Evolutionary conservation across 2,329 filamentous ascomycete species (phyloP), one percentile per base, ranked within the genome.

Genomic region (Botrytis pseudocinerea): DNA sequence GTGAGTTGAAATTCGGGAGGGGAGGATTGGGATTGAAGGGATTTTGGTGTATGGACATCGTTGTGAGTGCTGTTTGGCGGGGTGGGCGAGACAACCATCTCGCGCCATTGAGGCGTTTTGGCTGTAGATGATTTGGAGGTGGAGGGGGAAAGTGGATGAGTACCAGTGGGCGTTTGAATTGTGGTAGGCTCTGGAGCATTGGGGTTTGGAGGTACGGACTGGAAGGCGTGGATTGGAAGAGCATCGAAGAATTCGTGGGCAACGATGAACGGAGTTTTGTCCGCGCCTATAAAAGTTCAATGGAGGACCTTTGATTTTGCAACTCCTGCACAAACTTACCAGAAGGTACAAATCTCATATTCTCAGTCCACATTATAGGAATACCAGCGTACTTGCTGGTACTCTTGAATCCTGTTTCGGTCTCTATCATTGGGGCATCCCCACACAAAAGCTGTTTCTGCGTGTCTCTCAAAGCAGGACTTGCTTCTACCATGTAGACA

Each of bases 191-290:
- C 35, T 63, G 75, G 71, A 73, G 86, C 80, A 54, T 86, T 80
- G 44, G 84, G 81, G 18, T 70, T 64, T 76, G 84, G 84, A 62
- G 87, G 82, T 69, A 95, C 87, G 22, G 93, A 92, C 82, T 98
- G 92, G 81, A 99, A 99, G 74, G 93, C 91, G 82, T 99, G 95
- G 78, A 99, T 98, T 48, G 96, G 96, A 0, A 99, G 90, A 3
- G 96, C 96, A 78, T 99, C 96, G 84, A 99, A 99, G 86, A 99
- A 98, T 81, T 99, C 96, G 82, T 99, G 96, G 7, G 96, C 96
- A 66, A 98, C 89, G 74, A 99, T 97, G 82, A 98, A 97, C 0
- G 96, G 95, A 35, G 91, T 93, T 80, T 92, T 93, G 74, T 87
- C 86, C 35, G 89, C 83, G 74, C 89, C 90, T 91, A 77, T 69